Evolutionary conservation across 192 early-diverging fungal genomes (phyloP).

Genomic region (Geranomyces michiganensis): DNA sequence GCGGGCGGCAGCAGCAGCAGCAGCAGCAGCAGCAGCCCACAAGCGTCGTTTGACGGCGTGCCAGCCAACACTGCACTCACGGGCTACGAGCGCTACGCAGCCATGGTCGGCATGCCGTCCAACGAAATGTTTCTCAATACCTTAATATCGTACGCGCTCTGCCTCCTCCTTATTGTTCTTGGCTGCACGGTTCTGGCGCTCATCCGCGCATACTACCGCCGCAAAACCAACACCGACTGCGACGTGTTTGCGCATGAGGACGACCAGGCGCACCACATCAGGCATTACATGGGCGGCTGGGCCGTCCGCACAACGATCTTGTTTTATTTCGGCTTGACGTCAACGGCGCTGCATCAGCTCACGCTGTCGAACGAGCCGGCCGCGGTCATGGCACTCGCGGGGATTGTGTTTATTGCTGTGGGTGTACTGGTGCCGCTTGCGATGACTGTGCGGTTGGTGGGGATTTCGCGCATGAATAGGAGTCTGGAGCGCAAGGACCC

Average conservation of each 20-base stretch:
- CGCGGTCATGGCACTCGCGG: slow-evolving; percentile 11
- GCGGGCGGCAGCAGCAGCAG: neutral
- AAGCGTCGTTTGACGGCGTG: slow-evolving; percentile 9
- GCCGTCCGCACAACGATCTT: slow-evolving; percentile 7
- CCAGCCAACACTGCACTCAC: neutral
- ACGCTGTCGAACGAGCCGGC: slow-evolving; percentile 16
- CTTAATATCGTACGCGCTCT: slow-evolving; percentile 14
- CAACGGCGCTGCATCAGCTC: slow-evolving; percentile 23
- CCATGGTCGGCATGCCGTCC: slow-evolving; percentile 11
- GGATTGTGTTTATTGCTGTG: slow-evolving; percentile 16
- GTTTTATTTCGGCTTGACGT: slow-evolving; percentile 30
- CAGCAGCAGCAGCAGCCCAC: no score
- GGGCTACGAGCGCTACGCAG: slow-evolving; percentile 26
- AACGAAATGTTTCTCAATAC: slow-evolving; percentile 26
- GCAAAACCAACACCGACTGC: slow-evolving; percentile 2
- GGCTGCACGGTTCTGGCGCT: neutral
- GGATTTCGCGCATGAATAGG: slow-evolving; percentile 11
- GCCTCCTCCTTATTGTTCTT: neutral
- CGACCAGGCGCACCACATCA: slow-evolving; percentile 20
- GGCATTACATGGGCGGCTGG: slow-evolving; percentile 27
- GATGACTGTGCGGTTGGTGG: slow-evolving; percentile 17
- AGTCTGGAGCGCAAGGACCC: slow-evolving; percentile 11
- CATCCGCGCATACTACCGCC: neutral
- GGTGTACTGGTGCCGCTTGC: slow-evolving; percentile 15
- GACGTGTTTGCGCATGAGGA: slow-evolving; percentile 3